These are phyloP conservation scores for Scutellaria barbata DNA, from an alignment of 257 asterid species.

Conservation along the genomic window DNA sequence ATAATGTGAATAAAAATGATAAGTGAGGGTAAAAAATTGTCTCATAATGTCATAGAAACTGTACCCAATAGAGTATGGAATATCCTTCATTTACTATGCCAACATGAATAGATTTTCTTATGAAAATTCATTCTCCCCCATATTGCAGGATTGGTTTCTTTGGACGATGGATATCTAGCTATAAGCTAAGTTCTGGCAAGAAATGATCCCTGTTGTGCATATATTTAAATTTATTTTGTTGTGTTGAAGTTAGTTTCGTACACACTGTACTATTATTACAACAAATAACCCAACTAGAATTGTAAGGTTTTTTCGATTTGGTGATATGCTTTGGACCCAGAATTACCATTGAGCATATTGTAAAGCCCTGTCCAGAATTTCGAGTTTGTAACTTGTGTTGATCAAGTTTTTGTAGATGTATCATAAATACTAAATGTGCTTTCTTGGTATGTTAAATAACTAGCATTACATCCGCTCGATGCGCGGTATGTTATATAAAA, in stretches of 20 bases:
- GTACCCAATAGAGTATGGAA: neutral
- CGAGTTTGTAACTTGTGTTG: no score
- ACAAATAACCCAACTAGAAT: constrained; percentile 27
- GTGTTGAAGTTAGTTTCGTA: neutral
- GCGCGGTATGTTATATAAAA: no score
- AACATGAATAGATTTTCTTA: neutral
- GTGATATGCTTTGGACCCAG: neutral
- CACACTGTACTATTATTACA: neutral
- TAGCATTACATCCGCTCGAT: no score
- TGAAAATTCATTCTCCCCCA: constrained; percentile 14
- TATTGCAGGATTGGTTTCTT: constrained; percentile 36
- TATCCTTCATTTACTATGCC: neutral
- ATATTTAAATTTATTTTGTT: constrained; percentile 15
- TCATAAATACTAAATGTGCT: no score
- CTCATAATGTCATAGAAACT: neutral
- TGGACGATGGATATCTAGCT: constrained; percentile 1
- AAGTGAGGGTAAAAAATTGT: neutral
- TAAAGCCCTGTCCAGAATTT: no score
- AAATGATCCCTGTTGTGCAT: constrained; percentile 16
- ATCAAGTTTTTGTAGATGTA: no score
- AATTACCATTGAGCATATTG: no score
- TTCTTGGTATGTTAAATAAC: no score
- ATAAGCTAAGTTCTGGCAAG: neutral
- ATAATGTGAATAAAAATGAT: no score
- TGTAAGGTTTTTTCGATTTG: neutral